Percentiles rank a stretch among this genome's conserved stretches.
These are phyloP conservation scores for Trichomonas vaginalis DNA, from an alignment of 208 protist genomes.

Conservation along the genomic window DNA sequence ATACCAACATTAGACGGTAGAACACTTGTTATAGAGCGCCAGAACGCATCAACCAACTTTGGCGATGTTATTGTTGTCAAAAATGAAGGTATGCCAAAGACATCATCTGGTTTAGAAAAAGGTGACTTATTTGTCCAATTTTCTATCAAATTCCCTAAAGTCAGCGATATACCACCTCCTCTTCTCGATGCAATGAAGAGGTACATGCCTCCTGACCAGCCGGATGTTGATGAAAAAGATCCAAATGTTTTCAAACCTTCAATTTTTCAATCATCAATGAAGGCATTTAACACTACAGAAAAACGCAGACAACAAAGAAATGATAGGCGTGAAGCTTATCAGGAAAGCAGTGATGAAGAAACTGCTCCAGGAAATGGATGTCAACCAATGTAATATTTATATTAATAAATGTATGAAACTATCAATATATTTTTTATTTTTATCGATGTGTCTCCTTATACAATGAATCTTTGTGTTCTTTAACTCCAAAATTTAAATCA, in stretches of 20 bases:
- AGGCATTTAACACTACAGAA: neutral
- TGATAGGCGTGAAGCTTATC: neutral
- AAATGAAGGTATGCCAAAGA: neutral
- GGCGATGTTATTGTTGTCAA: neutral
- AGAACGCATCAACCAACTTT: neutral
- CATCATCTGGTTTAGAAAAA: neutral
- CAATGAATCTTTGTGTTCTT: no score
- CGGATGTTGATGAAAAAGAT: neutral
- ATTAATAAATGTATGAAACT: no score
- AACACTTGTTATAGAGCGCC: neutral
- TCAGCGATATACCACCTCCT: neutral
- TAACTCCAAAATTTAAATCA: no score
- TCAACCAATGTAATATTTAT: neutral
- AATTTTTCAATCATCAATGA: neutral
- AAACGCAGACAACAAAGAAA: neutral
- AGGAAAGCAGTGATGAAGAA: neutral
- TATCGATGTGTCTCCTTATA: no score
- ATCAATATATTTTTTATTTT: no score
- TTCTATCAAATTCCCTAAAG: neutral
- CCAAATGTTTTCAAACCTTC: neutral
- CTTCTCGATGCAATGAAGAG: neutral
- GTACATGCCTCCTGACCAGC: neutral
- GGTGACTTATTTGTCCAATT: neutral
- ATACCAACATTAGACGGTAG: neutral
- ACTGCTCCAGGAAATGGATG: neutral